Percentiles rank a stretch among this genome's conserved stretches.
phyloP scores from a whole-genome alignment of 2,329 filamentous ascomycete genomes.

The Neopestalotiopsis sp. region DNA sequence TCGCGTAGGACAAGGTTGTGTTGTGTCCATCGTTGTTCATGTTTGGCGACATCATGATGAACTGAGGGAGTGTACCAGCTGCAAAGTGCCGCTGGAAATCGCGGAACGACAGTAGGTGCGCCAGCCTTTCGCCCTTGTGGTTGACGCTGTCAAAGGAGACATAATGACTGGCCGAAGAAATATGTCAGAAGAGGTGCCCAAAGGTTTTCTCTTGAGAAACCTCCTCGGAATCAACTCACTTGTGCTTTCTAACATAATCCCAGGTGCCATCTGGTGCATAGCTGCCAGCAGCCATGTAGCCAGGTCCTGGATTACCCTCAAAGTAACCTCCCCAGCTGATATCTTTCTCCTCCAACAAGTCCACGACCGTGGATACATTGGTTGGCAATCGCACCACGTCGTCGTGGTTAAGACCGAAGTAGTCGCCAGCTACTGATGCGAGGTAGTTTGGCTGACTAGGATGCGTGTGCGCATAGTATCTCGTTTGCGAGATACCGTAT shows the following conservation, averaged over 20 bases:
- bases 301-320: conserved; percentile 50
- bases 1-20: conserved; percentile 71
- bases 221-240: conserved; percentile 31
- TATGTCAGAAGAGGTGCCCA: too few relatives aligned
- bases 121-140: conserved; percentile 51
- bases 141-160: conserved; percentile 49
- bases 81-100: conserved; percentile 65
- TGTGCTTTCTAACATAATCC: conserved; percentile 49
- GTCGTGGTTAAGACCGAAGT: conserved; percentile 55
- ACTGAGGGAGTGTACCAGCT: conserved; percentile 65
- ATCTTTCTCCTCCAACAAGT: conserved; percentile 46
- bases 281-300: conserved; percentile 51
- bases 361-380: conserved; percentile 53
- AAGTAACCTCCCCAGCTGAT: conserved; percentile 53
- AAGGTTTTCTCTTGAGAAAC: background rate
- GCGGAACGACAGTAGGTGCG: conserved; percentile 66
- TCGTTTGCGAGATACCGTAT: conserved; percentile 49
- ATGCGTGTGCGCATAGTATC: conserved; percentile 53
- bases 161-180: conserved; percentile 40
- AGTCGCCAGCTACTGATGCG: conserved; percentile 51
- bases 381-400: conserved; percentile 46
- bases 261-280: conserved; percentile 32
- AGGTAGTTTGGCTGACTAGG: conserved; percentile 52
- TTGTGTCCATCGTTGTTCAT: conserved; percentile 76
- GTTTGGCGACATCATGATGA: conserved; percentile 67